These are phyloP conservation scores for Neofusicoccum sp. DNA, from an alignment of 2,329 filamentous ascomycete genomes.

Conservation along the genomic window DNA sequence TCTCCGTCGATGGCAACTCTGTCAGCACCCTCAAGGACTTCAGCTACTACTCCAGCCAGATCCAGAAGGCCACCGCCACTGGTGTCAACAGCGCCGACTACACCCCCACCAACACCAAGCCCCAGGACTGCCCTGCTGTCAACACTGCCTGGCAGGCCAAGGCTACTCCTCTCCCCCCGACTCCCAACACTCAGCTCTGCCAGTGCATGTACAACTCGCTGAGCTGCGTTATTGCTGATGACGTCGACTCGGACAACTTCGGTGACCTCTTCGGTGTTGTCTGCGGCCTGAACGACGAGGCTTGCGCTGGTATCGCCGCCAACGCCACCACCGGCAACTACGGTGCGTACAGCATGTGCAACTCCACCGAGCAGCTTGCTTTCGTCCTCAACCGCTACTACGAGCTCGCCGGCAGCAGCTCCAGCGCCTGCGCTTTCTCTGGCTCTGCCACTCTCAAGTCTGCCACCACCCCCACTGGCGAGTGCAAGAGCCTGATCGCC, in stretches of 20 bases:
- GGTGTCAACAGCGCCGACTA: constrained; percentile 67
- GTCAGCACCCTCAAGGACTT: constrained; percentile 74
- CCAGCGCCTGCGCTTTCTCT: constrained; percentile 67
- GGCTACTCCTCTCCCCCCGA: constrained; percentile 69
- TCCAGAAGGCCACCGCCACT: constrained; percentile 65
- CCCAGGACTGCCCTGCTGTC: constrained; percentile 67
- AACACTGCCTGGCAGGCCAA: constrained; percentile 67
- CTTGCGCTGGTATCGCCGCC: constrained; percentile 67
- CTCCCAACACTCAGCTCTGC: constrained; percentile 76
- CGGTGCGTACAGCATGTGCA: constrained; percentile 78
- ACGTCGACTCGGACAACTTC: constrained; percentile 58
- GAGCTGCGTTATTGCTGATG: constrained; percentile 63
- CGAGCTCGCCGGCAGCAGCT: constrained; percentile 52
- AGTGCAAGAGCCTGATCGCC: constrained; percentile 59
- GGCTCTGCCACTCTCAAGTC: constrained; percentile 61
- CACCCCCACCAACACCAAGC: constrained; percentile 68
- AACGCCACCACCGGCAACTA: constrained; percentile 68
- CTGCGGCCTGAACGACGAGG: constrained; percentile 57
- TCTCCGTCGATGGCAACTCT: constrained; percentile 57
- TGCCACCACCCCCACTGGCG: constrained; percentile 44
- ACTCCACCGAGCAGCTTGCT: constrained; percentile 65
- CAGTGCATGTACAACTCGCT: constrained; percentile 78
- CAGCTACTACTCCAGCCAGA: constrained; percentile 66
- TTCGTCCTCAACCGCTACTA: constrained; percentile 76
- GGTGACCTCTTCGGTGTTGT: constrained; percentile 71